Evolutionary conservation across 2,329 filamentous ascomycete genomes (phyloP).

Genomic region (Knufia petricola): DNA sequence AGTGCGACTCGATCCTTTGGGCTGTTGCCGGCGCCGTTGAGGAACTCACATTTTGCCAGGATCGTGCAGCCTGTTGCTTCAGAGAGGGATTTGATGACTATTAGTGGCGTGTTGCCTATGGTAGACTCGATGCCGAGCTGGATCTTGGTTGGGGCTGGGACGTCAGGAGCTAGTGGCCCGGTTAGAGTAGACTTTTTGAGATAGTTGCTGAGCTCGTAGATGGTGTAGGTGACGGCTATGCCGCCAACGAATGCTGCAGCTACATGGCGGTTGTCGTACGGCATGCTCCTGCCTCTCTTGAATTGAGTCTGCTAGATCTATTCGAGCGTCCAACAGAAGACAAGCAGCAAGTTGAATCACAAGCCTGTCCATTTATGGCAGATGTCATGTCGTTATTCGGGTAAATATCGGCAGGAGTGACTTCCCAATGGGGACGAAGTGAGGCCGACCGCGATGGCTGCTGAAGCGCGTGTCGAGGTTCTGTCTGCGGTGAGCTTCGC

Average conservation of each 20-base stretch:
- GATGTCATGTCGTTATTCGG: background rate
- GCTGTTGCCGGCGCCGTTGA: conserved; percentile 88
- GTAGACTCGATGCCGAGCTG: conserved; percentile 67
- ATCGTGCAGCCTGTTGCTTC: conserved; percentile 81
- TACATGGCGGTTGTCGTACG: conserved; percentile 9
- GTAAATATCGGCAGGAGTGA: background rate
- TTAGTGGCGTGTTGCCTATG: conserved; percentile 86
- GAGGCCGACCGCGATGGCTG: background rate
- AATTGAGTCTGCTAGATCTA: background rate
- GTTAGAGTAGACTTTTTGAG: background rate
- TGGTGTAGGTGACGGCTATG: conserved; percentile 2
- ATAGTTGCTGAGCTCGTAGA: background rate
- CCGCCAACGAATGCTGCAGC: conserved; percentile 9
- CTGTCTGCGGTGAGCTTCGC: background rate
- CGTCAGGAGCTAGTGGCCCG: background rate
- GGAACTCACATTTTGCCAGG: conserved; percentile 87
- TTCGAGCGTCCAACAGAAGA: no score
- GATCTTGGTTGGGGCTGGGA: background rate
- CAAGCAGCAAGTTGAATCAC: no score
- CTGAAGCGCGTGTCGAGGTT: background rate
- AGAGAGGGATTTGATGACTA: conserved; percentile 76
- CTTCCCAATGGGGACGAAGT: background rate
- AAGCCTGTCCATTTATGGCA: no score
- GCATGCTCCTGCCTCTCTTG: background rate
- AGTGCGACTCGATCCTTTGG: conserved; percentile 93